Evolutionary conservation across 1,139 yeast genomes (phyloP), one percentile per base, ranked within the genome.

Genomic region (Maudiozyma humilis): DNA sequence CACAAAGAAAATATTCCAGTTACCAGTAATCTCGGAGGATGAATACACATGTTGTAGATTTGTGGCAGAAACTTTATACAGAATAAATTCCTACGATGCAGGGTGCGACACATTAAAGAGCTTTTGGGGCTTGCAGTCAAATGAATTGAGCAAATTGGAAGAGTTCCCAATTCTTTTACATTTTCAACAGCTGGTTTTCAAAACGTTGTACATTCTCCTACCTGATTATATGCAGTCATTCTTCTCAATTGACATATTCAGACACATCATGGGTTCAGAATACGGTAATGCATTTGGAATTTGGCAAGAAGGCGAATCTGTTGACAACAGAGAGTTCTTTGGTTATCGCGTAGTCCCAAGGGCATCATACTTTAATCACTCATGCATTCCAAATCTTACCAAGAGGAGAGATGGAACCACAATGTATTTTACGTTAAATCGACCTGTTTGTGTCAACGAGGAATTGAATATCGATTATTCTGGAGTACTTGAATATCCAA

Each of bases 221-320:
- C 74, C 77, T 0, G 51, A 52, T 0, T 54, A 55, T 17, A 57
- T 76, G 29, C n/a, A n/a, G 70, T 66, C 40, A 57, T 60, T 1
- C 55, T 60, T n/a, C 62, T 79, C 72, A 1, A 62, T 73, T 1
- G 58, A 59, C 3, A 51, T 52, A 2, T 63, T 81, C 18, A 66
- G 86, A 40, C 62, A 66, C 7, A 70, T 77, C 3, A 66, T 79
- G 39, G 88, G 88, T 1, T 67, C 73, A 33, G 83, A 79, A 49
- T 72, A 80, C 32, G 82, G 84, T n/a, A 82, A 82, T 56, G 82
- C 88, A 0, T 82, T 82, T 63, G 88, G 88, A 0, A 77, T 80
- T 16, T 80, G 89, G 86, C 78, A 82, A 38, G 55, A 61, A 1
- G 53, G 57, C 39, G 57, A 68, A 50, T 52, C 64, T 43, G 46